Percentiles rank a stretch among this genome's conserved stretches.
Evolutionary conservation across 2,329 filamentous ascomycete species (phyloP).

Genomic region (Aspergillus oerlinghausenensis): DNA sequence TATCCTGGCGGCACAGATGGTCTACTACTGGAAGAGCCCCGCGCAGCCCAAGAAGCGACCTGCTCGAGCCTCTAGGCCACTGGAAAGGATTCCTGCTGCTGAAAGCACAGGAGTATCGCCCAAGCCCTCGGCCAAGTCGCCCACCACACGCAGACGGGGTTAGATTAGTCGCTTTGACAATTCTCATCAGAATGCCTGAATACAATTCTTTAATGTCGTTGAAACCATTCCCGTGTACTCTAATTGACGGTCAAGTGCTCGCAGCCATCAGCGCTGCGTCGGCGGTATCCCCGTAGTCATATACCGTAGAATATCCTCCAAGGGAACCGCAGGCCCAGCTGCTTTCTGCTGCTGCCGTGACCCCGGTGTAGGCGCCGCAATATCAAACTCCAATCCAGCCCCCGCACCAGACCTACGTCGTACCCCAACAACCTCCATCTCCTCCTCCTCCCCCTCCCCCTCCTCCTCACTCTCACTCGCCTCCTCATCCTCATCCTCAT

Average conservation of each 20-base stretch:
- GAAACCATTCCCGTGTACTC: background rate
- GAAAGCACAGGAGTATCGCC: slow-evolving; percentile 40
- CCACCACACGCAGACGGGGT: slow-evolving; percentile 54
- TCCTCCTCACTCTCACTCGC: slow-evolving; percentile 49
- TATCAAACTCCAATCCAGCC: slow-evolving; percentile 32
- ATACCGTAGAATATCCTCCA: slow-evolving; percentile 48
- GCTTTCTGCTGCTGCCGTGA: slow-evolving; percentile 11
- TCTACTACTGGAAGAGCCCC: slow-evolving; percentile 87
- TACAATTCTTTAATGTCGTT: background rate
- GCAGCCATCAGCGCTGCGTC: slow-evolving; percentile 19
- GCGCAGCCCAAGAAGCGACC: slow-evolving; percentile 38
- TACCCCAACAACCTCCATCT: slow-evolving; percentile 39
- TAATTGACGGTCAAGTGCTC: background rate
- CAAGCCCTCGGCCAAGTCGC: slow-evolving; percentile 43
- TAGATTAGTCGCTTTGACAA: slow-evolving; percentile 26
- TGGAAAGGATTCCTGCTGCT: slow-evolving; percentile 28
- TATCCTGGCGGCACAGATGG: slow-evolving; percentile 81
- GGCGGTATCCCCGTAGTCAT: slow-evolving; percentile 45
- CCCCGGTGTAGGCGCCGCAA: slow-evolving; percentile 17
- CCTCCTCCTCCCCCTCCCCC: slow-evolving; percentile 50
- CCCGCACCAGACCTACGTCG: slow-evolving; percentile 28
- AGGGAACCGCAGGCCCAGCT: slow-evolving; percentile 31
- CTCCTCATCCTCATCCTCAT: slow-evolving; percentile 48
- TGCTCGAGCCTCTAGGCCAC: slow-evolving; percentile 19
- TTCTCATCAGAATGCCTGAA: background rate